Conservation (phyloP, 2,329 filamentous ascomycete genomes). For the Verticillium tricorpus region DNA sequence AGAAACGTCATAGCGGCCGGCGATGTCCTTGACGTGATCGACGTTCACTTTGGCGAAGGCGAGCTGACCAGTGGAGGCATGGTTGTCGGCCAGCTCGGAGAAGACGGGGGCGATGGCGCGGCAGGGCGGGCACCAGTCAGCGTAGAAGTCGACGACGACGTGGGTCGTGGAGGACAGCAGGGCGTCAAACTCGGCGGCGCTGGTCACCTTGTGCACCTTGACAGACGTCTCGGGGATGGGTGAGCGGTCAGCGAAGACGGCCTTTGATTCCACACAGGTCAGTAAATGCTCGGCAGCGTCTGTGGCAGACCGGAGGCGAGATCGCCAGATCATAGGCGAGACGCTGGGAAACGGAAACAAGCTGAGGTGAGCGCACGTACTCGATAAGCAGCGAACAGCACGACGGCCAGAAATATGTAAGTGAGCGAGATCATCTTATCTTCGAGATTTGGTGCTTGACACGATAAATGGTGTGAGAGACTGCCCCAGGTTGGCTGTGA, state of each 20-base stretch:
- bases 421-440: neutral
- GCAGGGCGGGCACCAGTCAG: conserved; percentile 48
- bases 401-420: neutral
- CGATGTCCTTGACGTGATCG: conserved; percentile 47
- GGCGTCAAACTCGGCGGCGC: conserved; percentile 19
- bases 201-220: conserved; percentile 28
- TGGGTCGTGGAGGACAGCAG: conserved; percentile 7
- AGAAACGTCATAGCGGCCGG: conserved; percentile 43
- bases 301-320: too few relatives aligned
- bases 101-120: conserved; percentile 42
- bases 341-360: neutral
- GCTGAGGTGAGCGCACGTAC: neutral
- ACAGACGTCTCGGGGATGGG: conserved; percentile 35
- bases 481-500: too few relatives aligned
- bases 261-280: conserved; percentile 1
- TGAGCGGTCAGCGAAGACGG: conserved; percentile 18
- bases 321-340: too few relatives aligned
- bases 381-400: neutral
- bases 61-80: conserved; percentile 30
- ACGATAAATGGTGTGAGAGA: too few relatives aligned
- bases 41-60: conserved; percentile 57
- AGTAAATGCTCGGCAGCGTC: too few relatives aligned
- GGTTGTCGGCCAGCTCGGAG: conserved; percentile 33
- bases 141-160: conserved; percentile 40
- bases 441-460: too few relatives aligned